These are phyloP conservation scores for Rhypophila decipiens DNA, from an alignment of 495 filamentous ascomycete species.

Conservation along the genomic window DNA sequence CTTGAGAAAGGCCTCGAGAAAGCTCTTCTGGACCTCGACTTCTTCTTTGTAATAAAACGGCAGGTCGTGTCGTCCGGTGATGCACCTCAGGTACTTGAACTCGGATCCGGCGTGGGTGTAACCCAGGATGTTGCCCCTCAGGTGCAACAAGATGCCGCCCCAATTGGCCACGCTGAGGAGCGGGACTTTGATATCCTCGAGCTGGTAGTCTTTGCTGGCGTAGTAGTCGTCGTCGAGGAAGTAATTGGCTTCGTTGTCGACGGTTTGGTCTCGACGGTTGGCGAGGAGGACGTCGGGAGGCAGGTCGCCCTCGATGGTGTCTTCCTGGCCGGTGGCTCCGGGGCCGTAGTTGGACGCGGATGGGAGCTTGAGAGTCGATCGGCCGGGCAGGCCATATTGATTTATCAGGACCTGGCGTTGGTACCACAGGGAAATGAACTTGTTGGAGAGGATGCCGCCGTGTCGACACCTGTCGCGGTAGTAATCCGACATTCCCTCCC, in stretches of 20 bases:
- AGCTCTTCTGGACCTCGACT: slow-evolving; percentile 57
- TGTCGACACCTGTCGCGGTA: slow-evolving; percentile 59
- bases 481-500: slow-evolving; percentile 66
- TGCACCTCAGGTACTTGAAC: slow-evolving; percentile 60
- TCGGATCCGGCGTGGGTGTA: slow-evolving; percentile 53
- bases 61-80: slow-evolving; percentile 63
- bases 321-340: slow-evolving; percentile 38
- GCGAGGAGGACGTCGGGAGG: slow-evolving; percentile 42
- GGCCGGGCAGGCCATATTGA: slow-evolving; percentile 49
- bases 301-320: slow-evolving; percentile 56
- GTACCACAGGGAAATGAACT: slow-evolving; percentile 62
- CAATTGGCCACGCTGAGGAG: slow-evolving; percentile 59
- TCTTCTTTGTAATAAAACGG: slow-evolving; percentile 65
- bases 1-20: slow-evolving; percentile 63
- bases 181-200: slow-evolving; percentile 58
- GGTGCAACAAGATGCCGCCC: slow-evolving; percentile 58
- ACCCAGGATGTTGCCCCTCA: slow-evolving; percentile 60
- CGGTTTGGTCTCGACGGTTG: slow-evolving; percentile 53
- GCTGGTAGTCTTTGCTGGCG: slow-evolving; percentile 51
- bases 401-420: slow-evolving; percentile 55
- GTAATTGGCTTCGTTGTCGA: slow-evolving; percentile 47
- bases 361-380: slow-evolving; percentile 21
- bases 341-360: slow-evolving; percentile 33
- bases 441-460: slow-evolving; percentile 58
- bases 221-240: slow-evolving; percentile 60